These are phyloP conservation scores for Tephrocybe sp. DNA, from an alignment of 768 basidiomycete genomes.

Conservation along the genomic window DNA sequence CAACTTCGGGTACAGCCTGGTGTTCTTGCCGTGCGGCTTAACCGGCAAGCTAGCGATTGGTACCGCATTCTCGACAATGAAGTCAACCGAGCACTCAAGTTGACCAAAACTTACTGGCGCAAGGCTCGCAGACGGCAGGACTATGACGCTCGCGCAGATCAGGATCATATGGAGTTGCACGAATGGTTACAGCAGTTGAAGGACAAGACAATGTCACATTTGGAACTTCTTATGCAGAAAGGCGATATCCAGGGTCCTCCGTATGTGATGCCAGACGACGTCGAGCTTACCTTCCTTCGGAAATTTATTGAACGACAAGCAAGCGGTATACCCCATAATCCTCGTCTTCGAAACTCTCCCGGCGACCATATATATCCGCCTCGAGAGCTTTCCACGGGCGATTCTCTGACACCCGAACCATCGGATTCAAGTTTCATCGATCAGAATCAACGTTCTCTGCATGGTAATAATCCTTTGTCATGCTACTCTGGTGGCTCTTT, in stretches of 20 bases:
- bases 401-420: conserved; percentile 49
- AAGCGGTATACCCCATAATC: conserved; percentile 76
- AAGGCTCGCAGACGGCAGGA: conserved; percentile 82
- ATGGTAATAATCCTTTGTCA: conserved; percentile 24
- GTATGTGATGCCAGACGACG: conserved; percentile 76
- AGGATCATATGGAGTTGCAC: conserved; percentile 87
- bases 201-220: conserved; percentile 87
- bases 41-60: conserved; percentile 80
- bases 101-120: conserved; percentile 86
- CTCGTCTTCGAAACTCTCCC: conserved; percentile 64
- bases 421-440: conserved; percentile 44
- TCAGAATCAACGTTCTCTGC: conserved; percentile 29
- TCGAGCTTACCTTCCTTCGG: conserved; percentile 76
- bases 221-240: conserved; percentile 85
- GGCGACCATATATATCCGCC: conserved; percentile 36
- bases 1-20: conserved; percentile 84
- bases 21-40: conserved; percentile 73
- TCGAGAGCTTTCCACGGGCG: conserved; percentile 41
- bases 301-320: conserved; percentile 83
- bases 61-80: conserved; percentile 77
- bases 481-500: background rate
- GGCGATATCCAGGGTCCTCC: conserved; percentile 85
- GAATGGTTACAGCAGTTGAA: conserved; percentile 88
- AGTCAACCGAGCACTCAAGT: conserved; percentile 77
- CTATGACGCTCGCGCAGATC: conserved; percentile 82